A percentile compares a stretch with the other conserved stretches of the same genome.
Conservation (phyloP, 306 rosid genomes). For the Citrullus mucosospermus region DNA sequence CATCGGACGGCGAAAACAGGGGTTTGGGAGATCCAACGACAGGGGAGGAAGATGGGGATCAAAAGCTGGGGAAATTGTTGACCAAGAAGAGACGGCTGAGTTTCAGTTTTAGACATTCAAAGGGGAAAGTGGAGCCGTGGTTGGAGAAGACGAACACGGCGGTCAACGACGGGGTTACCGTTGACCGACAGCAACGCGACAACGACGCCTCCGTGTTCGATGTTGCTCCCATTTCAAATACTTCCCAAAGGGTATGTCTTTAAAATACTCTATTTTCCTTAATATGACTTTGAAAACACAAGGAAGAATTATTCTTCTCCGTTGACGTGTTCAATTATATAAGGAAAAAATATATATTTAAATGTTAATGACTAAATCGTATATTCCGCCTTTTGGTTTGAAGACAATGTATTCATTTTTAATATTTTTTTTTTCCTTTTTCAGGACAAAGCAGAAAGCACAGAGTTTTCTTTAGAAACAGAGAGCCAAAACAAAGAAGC, state of each 20-base stretch:
- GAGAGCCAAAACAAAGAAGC: slow-evolving; percentile 1
- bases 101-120: slow-evolving; percentile 1
- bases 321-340: not conserved
- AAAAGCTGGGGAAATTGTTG: slow-evolving; percentile 11
- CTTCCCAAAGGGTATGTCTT: not conserved
- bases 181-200: not conserved
- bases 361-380: not conserved
- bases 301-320: not conserved
- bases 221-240: not conserved
- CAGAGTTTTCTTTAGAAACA: slow-evolving; percentile 1
- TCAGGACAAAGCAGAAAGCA: slow-evolving; percentile 19
- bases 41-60: slow-evolving; percentile 14
- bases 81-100: slow-evolving; percentile 27
- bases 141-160: slow-evolving; percentile 1
- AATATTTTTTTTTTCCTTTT: not conserved
- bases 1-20: slow-evolving; percentile 5
- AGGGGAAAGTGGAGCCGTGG: slow-evolving; percentile 15
- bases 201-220: not conserved
- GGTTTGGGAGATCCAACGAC: not conserved
- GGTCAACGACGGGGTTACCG: not conserved
- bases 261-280: not conserved
- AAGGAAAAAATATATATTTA: not conserved
- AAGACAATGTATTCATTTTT: too few relatives aligned
- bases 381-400: too few relatives aligned
- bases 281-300: not conserved